These are phyloP conservation scores for Lycium ferocissimum DNA, from an alignment of 257 asterid genomes.

Conservation along the genomic window DNA sequence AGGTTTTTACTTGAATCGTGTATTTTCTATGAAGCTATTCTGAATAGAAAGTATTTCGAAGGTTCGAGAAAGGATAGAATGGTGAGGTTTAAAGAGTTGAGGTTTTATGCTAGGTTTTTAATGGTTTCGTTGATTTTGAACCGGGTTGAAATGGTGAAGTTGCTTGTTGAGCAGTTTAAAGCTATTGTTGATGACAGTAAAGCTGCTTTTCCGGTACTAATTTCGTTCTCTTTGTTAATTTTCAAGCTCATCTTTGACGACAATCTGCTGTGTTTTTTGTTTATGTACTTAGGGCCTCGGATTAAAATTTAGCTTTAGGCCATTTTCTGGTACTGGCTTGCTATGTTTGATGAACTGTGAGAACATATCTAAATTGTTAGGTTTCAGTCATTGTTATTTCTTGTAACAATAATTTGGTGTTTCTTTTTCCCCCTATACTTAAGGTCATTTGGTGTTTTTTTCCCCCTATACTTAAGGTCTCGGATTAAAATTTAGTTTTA, in stretches of 20 bases:
- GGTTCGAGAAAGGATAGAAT: conserved; percentile 80
- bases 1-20: conserved; percentile 88
- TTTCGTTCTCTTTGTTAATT: not conserved
- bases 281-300: too few species aligned
- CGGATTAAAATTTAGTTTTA: too few species aligned
- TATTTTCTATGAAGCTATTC: conserved; percentile 92
- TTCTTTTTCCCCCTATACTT: too few species aligned
- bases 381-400: not conserved
- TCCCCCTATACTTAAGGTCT: too few species aligned
- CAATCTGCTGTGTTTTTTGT: too few species aligned
- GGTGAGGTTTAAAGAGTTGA: conserved; percentile 89
- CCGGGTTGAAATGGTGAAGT: conserved; percentile 74
- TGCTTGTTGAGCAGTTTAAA: conserved; percentile 72
- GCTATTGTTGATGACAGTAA: conserved; percentile 84
- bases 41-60: conserved; percentile 75
- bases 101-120: conserved; percentile 92
- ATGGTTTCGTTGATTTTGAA: conserved; percentile 84
- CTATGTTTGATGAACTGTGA: too few species aligned
- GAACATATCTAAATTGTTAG: not conserved
- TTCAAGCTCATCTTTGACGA: not conserved
- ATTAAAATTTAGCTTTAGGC: too few species aligned
- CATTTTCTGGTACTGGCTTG: too few species aligned
- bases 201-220: conserved; percentile 75
- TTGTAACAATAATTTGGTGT: not conserved
- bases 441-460: too few species aligned